Percentiles rank a stretch among this genome's conserved stretches.
phyloP scores from a whole-genome alignment of 768 basidiomycete genomes.

The Naganishia randhawae region DNA sequence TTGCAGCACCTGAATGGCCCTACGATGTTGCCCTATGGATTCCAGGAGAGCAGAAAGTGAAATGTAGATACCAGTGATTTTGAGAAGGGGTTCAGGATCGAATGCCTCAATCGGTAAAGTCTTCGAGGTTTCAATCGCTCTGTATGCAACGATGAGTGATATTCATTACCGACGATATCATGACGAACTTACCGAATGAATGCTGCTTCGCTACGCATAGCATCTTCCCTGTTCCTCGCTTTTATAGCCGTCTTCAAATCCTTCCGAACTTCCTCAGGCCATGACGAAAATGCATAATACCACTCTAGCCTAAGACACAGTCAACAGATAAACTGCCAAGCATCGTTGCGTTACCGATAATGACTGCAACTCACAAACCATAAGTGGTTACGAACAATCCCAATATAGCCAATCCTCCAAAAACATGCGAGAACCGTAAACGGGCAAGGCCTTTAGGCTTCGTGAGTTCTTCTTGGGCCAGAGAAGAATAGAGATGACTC shows the following conservation, averaged over 20 bases:
- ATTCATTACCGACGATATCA: background rate
- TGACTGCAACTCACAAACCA: slow-evolving; percentile 39
- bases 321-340: background rate
- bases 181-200: slow-evolving; percentile 39
- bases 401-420: slow-evolving; percentile 43
- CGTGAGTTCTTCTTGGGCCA: slow-evolving; percentile 13
- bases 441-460: background rate
- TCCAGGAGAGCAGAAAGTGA: slow-evolving; percentile 42
- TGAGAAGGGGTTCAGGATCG: slow-evolving; percentile 42
- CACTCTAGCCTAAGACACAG: slow-evolving; percentile 41
- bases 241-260: slow-evolving; percentile 46
- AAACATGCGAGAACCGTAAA: slow-evolving; percentile 38
- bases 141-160: background rate
- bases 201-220: slow-evolving; percentile 37
- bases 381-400: slow-evolving; percentile 48
- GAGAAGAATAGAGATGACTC: background rate
- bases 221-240: slow-evolving; percentile 41
- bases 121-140: slow-evolving; percentile 44
- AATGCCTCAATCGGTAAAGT: slow-evolving; percentile 36
- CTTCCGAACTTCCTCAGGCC: slow-evolving; percentile 46
- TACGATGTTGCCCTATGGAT: slow-evolving; percentile 36
- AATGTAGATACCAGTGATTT: slow-evolving; percentile 47
- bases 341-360: background rate
- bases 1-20: slow-evolving; percentile 37
- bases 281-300: slow-evolving; percentile 43